These are phyloP conservation scores for Nigrospora sphaerica DNA, from an alignment of 2,329 filamentous ascomycete species.

Conservation along the genomic window DNA sequence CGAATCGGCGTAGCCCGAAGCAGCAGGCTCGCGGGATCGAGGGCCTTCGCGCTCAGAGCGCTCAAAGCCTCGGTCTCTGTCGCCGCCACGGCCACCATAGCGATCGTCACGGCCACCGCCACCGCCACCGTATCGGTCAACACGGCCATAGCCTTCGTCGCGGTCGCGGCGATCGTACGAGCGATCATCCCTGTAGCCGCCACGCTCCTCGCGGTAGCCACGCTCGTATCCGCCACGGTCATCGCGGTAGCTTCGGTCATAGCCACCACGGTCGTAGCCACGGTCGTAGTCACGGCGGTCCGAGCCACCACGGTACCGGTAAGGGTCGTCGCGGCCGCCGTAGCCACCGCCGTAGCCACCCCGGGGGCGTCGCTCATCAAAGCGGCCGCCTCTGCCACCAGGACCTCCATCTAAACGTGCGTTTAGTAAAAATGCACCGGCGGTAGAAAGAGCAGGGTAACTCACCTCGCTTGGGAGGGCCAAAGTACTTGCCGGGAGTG, in stretches of 20 bases:
- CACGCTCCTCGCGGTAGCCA: slow-evolving; percentile 11
- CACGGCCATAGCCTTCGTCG: slow-evolving; percentile 28
- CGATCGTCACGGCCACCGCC: slow-evolving; percentile 3
- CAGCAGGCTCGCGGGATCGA: slow-evolving; percentile 30
- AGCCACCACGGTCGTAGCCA: slow-evolving; percentile 32
- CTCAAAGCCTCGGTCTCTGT: slow-evolving; percentile 42
- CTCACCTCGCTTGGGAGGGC: slow-evolving; percentile 93
- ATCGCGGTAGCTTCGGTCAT: slow-evolving; percentile 28
- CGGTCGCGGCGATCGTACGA: slow-evolving; percentile 34
- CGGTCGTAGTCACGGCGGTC: slow-evolving; percentile 15
- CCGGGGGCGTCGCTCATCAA: slow-evolving; percentile 52
- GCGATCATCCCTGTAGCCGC: slow-evolving; percentile 39
- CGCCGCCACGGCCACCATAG: slow-evolving; percentile 32
- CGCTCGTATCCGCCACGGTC: slow-evolving; percentile 26
- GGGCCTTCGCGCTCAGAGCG: slow-evolving; percentile 34
- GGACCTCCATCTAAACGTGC: too few species aligned
- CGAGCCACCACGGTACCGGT: slow-evolving; percentile 43
- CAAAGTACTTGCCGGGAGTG: slow-evolving; percentile 98
- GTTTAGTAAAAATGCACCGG: too few species aligned
- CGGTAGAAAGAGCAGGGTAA: slow-evolving; percentile 27
- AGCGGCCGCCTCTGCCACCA: slow-evolving; percentile 38
- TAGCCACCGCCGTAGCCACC: slow-evolving; percentile 32
- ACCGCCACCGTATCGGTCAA: slow-evolving; percentile 18
- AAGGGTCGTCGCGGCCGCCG: slow-evolving; percentile 46
- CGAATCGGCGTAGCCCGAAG: slow-evolving; percentile 32